A percentile compares a stretch with the other conserved stretches of the same genome.
Evolutionary conservation across 2,329 filamentous ascomycete genomes (phyloP).

Genomic region (Aspergillus udagawae): DNA sequence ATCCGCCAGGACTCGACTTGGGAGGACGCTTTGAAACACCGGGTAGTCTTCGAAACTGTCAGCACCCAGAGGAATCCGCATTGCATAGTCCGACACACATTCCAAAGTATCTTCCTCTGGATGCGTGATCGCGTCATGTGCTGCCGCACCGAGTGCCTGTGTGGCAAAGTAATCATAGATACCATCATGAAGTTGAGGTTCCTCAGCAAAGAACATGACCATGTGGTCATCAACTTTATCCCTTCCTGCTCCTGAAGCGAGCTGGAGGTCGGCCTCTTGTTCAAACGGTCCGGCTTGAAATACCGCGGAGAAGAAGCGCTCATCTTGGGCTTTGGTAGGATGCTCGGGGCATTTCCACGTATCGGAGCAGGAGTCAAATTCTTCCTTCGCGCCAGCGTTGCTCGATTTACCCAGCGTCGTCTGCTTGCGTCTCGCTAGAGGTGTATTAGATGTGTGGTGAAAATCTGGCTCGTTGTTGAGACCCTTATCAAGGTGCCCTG

Average conservation of each 20-base stretch:
- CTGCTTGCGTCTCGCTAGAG: neutral
- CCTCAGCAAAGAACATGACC: neutral
- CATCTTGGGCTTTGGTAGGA: neutral
- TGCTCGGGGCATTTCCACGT: neutral
- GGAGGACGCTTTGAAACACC: neutral
- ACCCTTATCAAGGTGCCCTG: neutral
- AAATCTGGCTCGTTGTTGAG: neutral
- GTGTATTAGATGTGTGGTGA: neutral
- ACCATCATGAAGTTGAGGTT: neutral
- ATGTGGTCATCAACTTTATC: neutral
- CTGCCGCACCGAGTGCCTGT: slow-evolving; percentile 10
- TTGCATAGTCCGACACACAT: neutral
- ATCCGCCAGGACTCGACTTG: neutral
- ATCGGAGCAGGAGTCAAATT: neutral
- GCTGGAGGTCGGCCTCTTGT: neutral
- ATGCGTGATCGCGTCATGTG: slow-evolving; percentile 10
- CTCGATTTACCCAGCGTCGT: neutral
- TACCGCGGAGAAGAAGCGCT: neutral
- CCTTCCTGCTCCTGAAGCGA: neutral
- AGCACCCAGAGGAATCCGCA: neutral
- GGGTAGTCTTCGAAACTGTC: neutral
- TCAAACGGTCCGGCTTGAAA: neutral
- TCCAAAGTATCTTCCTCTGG: neutral
- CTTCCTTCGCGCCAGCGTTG: neutral
- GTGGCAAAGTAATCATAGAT: neutral